phyloP scores from a whole-genome alignment of 768 basidiomycete species.

The Kwoniella botswanensis region DNA sequence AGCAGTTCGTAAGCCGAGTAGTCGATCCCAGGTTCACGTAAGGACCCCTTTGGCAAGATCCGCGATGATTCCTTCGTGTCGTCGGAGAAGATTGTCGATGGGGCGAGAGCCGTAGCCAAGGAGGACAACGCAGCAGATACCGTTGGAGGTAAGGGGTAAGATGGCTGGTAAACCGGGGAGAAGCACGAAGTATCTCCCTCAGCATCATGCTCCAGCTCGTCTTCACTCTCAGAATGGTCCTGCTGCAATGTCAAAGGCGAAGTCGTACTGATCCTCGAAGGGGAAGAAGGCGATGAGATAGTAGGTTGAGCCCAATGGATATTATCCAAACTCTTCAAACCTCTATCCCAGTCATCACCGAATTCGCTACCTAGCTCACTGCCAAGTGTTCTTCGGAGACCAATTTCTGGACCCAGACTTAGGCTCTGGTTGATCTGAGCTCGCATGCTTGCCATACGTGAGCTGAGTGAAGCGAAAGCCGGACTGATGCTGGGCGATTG shows the following conservation, averaged over 20 bases:
- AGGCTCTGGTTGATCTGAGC: slow-evolving; percentile 32
- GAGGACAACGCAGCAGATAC: slow-evolving; percentile 46
- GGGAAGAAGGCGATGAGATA: slow-evolving; percentile 2
- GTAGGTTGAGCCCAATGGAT: neutral
- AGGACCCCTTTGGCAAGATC: slow-evolving; percentile 22
- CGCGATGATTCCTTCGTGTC: slow-evolving; percentile 2
- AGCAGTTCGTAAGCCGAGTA: slow-evolving; percentile 20
- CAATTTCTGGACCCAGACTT: neutral
- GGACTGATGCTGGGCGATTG: slow-evolving; percentile 26
- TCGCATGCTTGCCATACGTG: slow-evolving; percentile 43
- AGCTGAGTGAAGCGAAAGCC: slow-evolving; percentile 36
- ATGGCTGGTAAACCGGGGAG: slow-evolving; percentile 25
- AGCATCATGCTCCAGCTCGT: neutral
- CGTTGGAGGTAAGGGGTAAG: slow-evolving; percentile 36
- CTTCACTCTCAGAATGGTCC: neutral
- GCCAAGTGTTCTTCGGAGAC: slow-evolving; percentile 35
- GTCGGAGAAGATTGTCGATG: slow-evolving; percentile 23
- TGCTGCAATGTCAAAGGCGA: neutral
- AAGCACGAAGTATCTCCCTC: slow-evolving; percentile 20
- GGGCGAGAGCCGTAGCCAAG: slow-evolving; percentile 39
- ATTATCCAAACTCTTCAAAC: slow-evolving; percentile 13
- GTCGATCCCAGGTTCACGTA: slow-evolving; percentile 22
- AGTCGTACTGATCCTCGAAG: neutral
- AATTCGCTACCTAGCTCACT: slow-evolving; percentile 49
- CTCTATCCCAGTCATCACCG: slow-evolving; percentile 37